Conservation (phyloP, 2,329 filamentous ascomycete genomes). For the Fusarium xylarioides region DNA sequence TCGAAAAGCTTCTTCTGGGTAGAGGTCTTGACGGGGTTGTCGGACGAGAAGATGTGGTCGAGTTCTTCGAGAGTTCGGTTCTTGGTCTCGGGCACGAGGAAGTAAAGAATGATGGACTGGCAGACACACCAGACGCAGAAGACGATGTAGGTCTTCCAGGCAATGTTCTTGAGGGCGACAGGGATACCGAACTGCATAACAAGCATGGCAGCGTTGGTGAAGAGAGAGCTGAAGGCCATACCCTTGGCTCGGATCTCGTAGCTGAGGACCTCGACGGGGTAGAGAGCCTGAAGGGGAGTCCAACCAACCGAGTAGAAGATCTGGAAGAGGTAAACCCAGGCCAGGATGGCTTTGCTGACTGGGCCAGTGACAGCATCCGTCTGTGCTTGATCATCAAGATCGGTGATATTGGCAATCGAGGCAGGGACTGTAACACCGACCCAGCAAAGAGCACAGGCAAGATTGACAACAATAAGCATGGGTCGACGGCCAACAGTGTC, state of each 20-base stretch:
- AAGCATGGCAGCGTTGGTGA: constrained; percentile 51
- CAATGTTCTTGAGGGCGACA: constrained; percentile 58
- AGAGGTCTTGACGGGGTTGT: constrained; percentile 33
- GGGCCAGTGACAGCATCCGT: constrained; percentile 41
- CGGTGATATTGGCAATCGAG: constrained; percentile 47
- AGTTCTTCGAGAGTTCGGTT: constrained; percentile 51
- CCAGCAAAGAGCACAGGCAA: constrained; percentile 58
- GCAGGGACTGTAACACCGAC: constrained; percentile 58
- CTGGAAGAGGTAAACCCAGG: constrained; percentile 51
- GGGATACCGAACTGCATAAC: constrained; percentile 57
- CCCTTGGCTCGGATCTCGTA: constrained; percentile 66
- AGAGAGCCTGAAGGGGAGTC: constrained; percentile 53
- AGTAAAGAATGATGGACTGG: constrained; percentile 55
- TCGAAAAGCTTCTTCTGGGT: constrained; percentile 34
- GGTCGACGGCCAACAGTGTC: constrained; percentile 61
- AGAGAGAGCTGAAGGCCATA: constrained; percentile 60
- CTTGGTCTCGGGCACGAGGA: constrained; percentile 62
- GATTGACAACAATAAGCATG: constrained; percentile 58
- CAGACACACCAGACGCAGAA: constrained; percentile 57
- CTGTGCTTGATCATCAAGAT: constrained; percentile 39
- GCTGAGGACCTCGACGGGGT: constrained; percentile 62
- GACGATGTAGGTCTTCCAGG: constrained; percentile 64
- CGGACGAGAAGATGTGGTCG: constrained; percentile 35
- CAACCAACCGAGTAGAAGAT: constrained; percentile 54
- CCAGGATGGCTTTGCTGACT: constrained; percentile 56